Conservation (phyloP, 116 monocot species). For the Zostera marina region DNA sequence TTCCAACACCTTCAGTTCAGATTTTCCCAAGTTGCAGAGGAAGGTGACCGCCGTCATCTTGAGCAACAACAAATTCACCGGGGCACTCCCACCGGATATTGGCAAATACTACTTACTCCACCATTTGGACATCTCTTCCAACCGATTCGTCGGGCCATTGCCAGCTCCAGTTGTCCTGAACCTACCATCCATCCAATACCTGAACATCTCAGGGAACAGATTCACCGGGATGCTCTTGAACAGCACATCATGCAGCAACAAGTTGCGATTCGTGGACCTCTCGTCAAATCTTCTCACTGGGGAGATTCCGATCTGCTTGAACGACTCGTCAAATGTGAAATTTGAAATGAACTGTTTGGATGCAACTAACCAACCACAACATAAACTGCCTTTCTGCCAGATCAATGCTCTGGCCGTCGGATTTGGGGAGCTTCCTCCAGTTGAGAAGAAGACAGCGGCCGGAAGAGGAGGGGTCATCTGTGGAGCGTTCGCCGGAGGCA, state of each 20-base stretch:
- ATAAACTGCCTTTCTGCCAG: constrained; percentile 50
- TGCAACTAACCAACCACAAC: constrained; percentile 31
- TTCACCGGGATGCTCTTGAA: constrained; percentile 82
- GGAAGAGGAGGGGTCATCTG: constrained; percentile 18
- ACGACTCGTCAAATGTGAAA: constrained; percentile 5
- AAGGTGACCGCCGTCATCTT: constrained; percentile 49
- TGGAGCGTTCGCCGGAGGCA: constrained; percentile 15
- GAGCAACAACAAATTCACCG: constrained; percentile 61
- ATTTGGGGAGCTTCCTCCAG: constrained; percentile 25
- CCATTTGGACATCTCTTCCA: constrained; percentile 54
- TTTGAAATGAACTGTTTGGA: constrained; percentile 55
- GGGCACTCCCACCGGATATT: constrained; percentile 42
- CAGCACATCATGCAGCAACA: constrained; percentile 51
- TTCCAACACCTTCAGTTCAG: constrained; percentile 56
- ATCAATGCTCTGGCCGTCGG: constrained; percentile 78
- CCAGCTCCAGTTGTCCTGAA: constrained; percentile 28
- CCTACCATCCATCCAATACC: constrained; percentile 40
- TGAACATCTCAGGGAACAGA: constrained; percentile 58
- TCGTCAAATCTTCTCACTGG: constrained; percentile 73
- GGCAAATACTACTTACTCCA: constrained; percentile 41
- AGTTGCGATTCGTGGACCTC: constrained; percentile 42
- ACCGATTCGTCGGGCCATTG: constrained; percentile 85
- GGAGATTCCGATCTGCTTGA: constrained; percentile 47
- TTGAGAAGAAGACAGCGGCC: constrained; percentile 14
- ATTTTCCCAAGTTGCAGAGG: constrained; percentile 56